These are phyloP conservation scores for Phytophthora crassamura DNA, from an alignment of 352 stramenopile species.

Conservation along the genomic window DNA sequence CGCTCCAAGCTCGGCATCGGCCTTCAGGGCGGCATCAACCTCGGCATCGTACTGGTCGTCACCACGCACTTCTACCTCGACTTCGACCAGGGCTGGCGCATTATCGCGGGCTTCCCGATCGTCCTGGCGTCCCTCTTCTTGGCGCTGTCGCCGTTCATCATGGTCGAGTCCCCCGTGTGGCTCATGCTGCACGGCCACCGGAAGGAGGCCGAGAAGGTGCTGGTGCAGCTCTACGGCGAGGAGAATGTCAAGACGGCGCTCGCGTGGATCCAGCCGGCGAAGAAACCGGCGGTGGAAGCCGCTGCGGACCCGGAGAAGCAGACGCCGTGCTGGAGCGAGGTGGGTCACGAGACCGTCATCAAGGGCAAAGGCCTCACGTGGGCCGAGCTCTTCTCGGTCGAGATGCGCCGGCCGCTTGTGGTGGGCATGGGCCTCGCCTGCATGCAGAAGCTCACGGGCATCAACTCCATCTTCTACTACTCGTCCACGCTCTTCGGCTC, in stretches of 20 bases:
- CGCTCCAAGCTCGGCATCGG: slow-evolving; percentile 43
- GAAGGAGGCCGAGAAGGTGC: slow-evolving; percentile 33
- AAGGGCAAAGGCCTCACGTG: slow-evolving; percentile 21
- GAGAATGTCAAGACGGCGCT: slow-evolving; percentile 41
- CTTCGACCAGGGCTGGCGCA: slow-evolving; percentile 51
- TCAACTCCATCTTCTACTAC: slow-evolving; percentile 63
- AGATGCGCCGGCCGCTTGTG: slow-evolving; percentile 35
- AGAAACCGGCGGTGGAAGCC: neutral
- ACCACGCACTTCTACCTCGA: slow-evolving; percentile 53
- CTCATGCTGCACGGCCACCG: slow-evolving; percentile 42
- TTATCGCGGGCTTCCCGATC: slow-evolving; percentile 60
- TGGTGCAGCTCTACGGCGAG: slow-evolving; percentile 40
- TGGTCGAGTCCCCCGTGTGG: slow-evolving; percentile 57
- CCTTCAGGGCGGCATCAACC: slow-evolving; percentile 41
- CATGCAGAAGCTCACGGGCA: slow-evolving; percentile 54
- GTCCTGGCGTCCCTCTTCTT: slow-evolving; percentile 54
- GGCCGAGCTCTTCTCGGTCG: slow-evolving; percentile 27
- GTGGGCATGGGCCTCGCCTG: slow-evolving; percentile 38
- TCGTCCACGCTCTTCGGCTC: slow-evolving; percentile 48
- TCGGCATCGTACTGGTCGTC: slow-evolving; percentile 47
- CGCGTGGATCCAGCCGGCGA: slow-evolving; percentile 33
- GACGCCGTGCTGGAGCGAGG: slow-evolving; percentile 30
- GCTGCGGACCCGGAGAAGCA: slow-evolving; percentile 20
- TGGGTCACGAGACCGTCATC: slow-evolving; percentile 25
- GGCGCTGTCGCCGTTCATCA: slow-evolving; percentile 37